Evolutionary conservation across 139 green algal species (phyloP).

Genomic region (Zygnema circumcarinatum): DNA sequence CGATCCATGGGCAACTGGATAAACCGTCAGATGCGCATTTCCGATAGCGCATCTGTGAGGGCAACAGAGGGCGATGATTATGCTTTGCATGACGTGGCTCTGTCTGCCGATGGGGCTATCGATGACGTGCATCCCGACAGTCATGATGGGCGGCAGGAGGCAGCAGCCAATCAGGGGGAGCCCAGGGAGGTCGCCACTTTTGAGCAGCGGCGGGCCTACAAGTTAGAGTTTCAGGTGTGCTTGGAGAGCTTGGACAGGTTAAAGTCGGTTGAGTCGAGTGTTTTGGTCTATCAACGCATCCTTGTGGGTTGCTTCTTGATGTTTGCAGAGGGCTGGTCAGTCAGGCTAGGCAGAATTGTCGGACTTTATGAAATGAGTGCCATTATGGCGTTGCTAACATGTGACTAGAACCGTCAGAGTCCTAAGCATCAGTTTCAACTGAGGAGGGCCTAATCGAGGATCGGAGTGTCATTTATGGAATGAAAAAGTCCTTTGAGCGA

Average conservation of each 20-base stretch:
- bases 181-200: slow-evolving; percentile 61
- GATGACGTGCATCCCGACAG: not conserved
- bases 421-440: no score
- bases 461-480: no score
- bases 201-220: slow-evolving; percentile 78
- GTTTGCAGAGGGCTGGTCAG: no score
- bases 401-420: no score
- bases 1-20: slow-evolving; percentile 80
- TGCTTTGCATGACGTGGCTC: not conserved
- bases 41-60: not conserved
- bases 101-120: slow-evolving; percentile 4
- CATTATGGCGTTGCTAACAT: no score
- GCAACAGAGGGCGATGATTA: not conserved
- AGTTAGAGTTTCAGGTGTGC: slow-evolving; percentile 67
- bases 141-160: not conserved
- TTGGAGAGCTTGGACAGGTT: not conserved
- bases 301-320: no score
- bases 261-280: no score
- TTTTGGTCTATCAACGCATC: no score
- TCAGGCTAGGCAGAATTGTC: no score
- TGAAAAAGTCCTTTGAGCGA: no score
- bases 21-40: slow-evolving; percentile 56
- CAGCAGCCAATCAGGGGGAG: slow-evolving; percentile 6
- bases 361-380: no score
- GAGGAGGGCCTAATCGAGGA: no score